Percentiles rank a stretch among this genome's conserved stretches.
These are phyloP conservation scores for Talaromyces marneffei DNA, from an alignment of 2,329 filamentous ascomycete species.

Conservation along the genomic window DNA sequence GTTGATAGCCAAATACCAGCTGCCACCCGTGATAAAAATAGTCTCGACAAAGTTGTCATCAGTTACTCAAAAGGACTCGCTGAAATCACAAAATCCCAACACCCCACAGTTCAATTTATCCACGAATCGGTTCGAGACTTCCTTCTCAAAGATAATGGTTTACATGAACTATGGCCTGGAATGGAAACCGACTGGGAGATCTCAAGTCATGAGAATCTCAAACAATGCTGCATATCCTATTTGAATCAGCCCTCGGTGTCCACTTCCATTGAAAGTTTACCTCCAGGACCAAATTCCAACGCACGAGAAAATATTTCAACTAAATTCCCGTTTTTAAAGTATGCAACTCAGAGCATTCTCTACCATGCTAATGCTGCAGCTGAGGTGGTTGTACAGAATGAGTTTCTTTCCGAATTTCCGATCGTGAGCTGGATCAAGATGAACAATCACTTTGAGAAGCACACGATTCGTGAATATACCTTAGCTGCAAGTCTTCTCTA, in stretches of 20 bases:
- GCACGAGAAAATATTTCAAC: neutral
- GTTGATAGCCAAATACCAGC: slow-evolving; percentile 1
- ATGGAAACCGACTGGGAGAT: neutral
- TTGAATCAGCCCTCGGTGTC: neutral
- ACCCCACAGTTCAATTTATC: slow-evolving; percentile 30
- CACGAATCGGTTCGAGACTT: slow-evolving; percentile 34
- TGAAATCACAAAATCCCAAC: slow-evolving; percentile 22
- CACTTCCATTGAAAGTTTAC: neutral
- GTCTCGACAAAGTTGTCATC: neutral
- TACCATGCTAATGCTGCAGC: slow-evolving; percentile 25
- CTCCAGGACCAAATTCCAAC: neutral
- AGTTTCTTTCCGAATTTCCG: slow-evolving; percentile 24
- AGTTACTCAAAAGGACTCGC: slow-evolving; percentile 27
- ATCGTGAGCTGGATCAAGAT: slow-evolving; percentile 27
- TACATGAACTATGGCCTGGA: slow-evolving; percentile 1
- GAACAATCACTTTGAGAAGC: slow-evolving; percentile 30
- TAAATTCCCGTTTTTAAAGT: slow-evolving; percentile 16
- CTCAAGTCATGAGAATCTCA: slow-evolving; percentile 5
- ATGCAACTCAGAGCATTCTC: slow-evolving; percentile 25
- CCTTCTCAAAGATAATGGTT: slow-evolving; percentile 22
- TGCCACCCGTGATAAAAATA: neutral
- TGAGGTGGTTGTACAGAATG: slow-evolving; percentile 16
- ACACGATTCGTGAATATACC: slow-evolving; percentile 24
- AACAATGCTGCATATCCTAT: neutral
- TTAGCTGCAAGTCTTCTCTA: slow-evolving; percentile 21